phyloP scores from a whole-genome alignment of 495 filamentous ascomycete species.

The Aspergillus sclerotioniger region DNA sequence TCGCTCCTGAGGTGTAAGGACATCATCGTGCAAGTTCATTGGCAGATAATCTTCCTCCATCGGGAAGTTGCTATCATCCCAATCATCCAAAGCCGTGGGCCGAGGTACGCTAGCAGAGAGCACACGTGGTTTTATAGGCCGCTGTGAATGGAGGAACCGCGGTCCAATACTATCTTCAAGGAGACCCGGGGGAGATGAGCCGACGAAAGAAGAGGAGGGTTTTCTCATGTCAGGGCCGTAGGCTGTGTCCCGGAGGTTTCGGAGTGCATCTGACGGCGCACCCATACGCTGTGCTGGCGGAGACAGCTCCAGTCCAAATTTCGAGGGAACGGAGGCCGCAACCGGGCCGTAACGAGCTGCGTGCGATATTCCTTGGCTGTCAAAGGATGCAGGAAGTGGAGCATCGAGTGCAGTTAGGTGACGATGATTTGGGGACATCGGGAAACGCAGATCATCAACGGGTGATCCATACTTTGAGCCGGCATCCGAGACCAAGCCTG shows the following conservation, averaged over 20 bases:
- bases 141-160: constrained; percentile 81
- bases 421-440: constrained; percentile 66
- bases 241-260: constrained; percentile 78
- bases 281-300: constrained; percentile 59
- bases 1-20: constrained; percentile 88
- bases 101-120: constrained; percentile 78
- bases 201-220: constrained; percentile 51
- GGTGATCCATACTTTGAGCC: constrained; percentile 89
- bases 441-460: constrained; percentile 65
- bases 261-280: constrained; percentile 69
- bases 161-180: constrained; percentile 57
- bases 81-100: constrained; percentile 63
- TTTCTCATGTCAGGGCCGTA: constrained; percentile 68
- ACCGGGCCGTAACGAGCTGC: constrained; percentile 87
- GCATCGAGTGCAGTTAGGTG: constrained; percentile 87
- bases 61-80: constrained; percentile 79
- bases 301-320: constrained; percentile 82
- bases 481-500: constrained; percentile 70
- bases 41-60: constrained; percentile 95
- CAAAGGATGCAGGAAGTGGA: constrained; percentile 90
- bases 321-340: constrained; percentile 87
- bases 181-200: constrained; percentile 62
- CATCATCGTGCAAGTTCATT: constrained; percentile 82
- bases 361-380: constrained; percentile 91
- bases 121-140: constrained; percentile 62